Evolutionary conservation across 257 asterid genomes (phyloP), one percentile per base, ranked within the genome.

Genomic region (Solanum piurae): DNA sequence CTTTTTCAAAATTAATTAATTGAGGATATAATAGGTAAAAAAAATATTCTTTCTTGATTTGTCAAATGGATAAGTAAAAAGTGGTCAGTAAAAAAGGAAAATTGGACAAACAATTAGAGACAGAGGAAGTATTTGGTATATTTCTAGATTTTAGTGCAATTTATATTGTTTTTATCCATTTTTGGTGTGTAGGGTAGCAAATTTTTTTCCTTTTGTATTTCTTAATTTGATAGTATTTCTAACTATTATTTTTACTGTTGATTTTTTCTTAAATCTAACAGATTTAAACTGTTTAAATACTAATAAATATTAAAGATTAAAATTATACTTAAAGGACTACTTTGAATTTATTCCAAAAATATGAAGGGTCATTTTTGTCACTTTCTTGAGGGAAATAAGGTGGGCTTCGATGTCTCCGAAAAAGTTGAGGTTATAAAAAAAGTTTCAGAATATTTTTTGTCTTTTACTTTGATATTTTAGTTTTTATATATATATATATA

Each of bases 11-110:
- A 52, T 16, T 16, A 52, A 52, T 18, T 52, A 52, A 52, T 52
- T 2, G 0, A 16, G 1, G 0, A 0, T 16, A 6, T 16, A 5
- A 52, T 18, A 16, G 0, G 2, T 2, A 49, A 49, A 52, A 18
- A 52, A 52, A 16, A 0, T 5, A 16, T 16, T 3, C 3, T 52
- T 52, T 1, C 20, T 5, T 52, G 0, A 16, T 16, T 16, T 52
- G 3, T 16, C 23, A 16, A 16, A 52, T 52, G 8, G 1, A 6
- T 9, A 0, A 52, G 9, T 52, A 1, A 6, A 6, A 52, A 5
- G 9, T 0, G 1, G 0, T 2, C 1, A 6, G 9, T 16, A 52
- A 52, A 2, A 16, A 52, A 2, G 2, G 0, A 52, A 44, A 52
- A 52, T 52, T 52, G 1, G 9, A 52, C 8, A 52, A 16, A 1